Conservation (phyloP, 2,329 filamentous ascomycete genomes). For the Colletotrichum cereale region DNA sequence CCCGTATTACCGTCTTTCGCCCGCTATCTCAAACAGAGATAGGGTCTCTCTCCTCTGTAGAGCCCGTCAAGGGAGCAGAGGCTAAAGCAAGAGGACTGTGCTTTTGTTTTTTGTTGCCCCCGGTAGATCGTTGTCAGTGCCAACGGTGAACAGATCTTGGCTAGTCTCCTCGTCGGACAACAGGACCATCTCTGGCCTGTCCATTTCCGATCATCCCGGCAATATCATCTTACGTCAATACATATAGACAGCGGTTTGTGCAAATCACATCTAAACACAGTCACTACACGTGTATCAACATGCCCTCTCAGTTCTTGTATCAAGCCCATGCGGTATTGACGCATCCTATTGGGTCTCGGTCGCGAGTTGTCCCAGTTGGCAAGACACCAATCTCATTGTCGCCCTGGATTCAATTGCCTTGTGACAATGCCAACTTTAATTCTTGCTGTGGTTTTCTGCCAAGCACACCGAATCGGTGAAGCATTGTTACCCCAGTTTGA, state of each 20-base stretch:
- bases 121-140: slow-evolving; percentile 9
- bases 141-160: slow-evolving; percentile 18
- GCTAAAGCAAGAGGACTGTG: neutral
- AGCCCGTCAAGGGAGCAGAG: slow-evolving; percentile 9
- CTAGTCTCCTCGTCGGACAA: neutral
- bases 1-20: slow-evolving; percentile 11
- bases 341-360: slow-evolving; percentile 13
- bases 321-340: neutral
- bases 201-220: neutral
- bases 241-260: neutral
- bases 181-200: neutral
- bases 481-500: slow-evolving; percentile 24
- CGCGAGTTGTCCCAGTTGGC: slow-evolving; percentile 14
- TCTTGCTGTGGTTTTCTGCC: slow-evolving; percentile 17
- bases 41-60: neutral
- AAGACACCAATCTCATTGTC: slow-evolving; percentile 35
- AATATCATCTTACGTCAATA: neutral
- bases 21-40: slow-evolving; percentile 14
- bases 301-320: neutral
- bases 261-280: neutral
- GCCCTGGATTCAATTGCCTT: slow-evolving; percentile 25
- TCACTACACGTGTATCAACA: neutral
- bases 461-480: slow-evolving; percentile 6
- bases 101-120: neutral
- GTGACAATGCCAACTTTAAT: slow-evolving; percentile 3